Percentiles rank a stretch among this genome's conserved stretches.
Evolutionary conservation across 768 basidiomycete species (phyloP).

Genomic region (Myochromella boudieri): DNA sequence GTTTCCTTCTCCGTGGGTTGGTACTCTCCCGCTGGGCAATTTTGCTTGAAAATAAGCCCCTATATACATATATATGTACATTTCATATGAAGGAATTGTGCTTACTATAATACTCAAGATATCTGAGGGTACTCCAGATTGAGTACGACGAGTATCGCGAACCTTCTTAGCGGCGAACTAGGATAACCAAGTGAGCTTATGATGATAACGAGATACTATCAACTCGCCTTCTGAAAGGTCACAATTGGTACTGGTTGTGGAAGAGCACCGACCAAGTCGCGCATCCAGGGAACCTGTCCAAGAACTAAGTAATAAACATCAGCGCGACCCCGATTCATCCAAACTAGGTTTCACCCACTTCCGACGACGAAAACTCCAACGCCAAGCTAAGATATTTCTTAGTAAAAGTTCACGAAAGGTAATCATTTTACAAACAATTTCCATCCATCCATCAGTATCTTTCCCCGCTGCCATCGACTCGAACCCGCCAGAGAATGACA

Average conservation of each 20-base stretch:
- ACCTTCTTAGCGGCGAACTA: constrained; percentile 19
- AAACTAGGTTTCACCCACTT: constrained; percentile 5
- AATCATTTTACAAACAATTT: constrained; percentile 18
- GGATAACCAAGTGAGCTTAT: background rate
- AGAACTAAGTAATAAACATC: constrained; percentile 13
- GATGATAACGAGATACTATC: background rate
- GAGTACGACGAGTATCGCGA: constrained; percentile 5
- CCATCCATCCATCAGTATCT: constrained; percentile 24
- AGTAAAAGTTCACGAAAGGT: background rate
- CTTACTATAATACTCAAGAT: too few relatives aligned
- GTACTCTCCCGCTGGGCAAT: constrained; percentile 7
- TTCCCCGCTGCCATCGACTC: constrained; percentile 21
- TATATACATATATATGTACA: too few relatives aligned
- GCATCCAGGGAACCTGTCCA: constrained; percentile 24
- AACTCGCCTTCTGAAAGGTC: constrained; percentile 16
- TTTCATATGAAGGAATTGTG: too few relatives aligned
- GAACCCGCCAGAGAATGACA: constrained; percentile 26
- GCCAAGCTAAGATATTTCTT: constrained; percentile 10
- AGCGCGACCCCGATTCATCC: background rate
- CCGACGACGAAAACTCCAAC: constrained; percentile 20
- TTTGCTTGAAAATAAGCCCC: constrained; percentile 18
- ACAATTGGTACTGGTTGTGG: constrained; percentile 21
- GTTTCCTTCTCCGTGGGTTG: constrained; percentile 16
- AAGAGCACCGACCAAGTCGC: constrained; percentile 15
- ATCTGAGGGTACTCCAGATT: too few relatives aligned